Percentiles rank a stretch among this genome's conserved stretches.
These are phyloP conservation scores for Odontarrhena argentea DNA, from an alignment of 345 rosid species.

Conservation along the genomic window DNA sequence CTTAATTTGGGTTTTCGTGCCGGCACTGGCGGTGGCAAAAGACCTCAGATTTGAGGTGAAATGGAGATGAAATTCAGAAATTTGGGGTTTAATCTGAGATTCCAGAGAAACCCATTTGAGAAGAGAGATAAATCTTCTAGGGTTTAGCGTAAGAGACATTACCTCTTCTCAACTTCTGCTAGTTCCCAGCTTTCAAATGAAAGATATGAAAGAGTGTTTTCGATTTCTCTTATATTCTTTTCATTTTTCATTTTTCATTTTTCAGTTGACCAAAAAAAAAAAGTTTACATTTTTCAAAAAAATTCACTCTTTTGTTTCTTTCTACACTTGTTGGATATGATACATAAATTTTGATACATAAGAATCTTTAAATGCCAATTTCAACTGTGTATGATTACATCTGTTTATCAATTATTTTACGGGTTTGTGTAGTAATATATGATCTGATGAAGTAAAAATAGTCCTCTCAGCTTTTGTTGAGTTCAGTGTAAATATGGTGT, in stretches of 20 bases:
- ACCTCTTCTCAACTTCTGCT: not conserved
- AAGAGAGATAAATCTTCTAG: conserved; percentile 20
- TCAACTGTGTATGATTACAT: not conserved
- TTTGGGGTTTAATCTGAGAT: conserved; percentile 2
- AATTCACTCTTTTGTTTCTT: not conserved
- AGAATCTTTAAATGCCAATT: not conserved
- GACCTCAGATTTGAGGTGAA: not conserved
- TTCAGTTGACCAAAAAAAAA: not conserved
- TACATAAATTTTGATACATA: conserved; percentile 12
- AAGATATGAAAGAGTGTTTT: not conserved
- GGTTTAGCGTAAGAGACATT: conserved; percentile 20
- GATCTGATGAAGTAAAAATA: not conserved
- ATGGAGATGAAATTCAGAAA: not conserved
- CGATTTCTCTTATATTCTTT: not conserved
- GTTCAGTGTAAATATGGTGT: conserved; percentile 48
- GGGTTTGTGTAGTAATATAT: not conserved
- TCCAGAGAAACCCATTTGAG: conserved; percentile 8
- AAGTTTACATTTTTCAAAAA: not conserved
- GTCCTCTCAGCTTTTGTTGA: conserved; percentile 11
- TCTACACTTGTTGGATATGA: conserved; percentile 9
- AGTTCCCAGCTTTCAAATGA: not conserved
- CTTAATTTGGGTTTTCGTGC: conserved; percentile 7
- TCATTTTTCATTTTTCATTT: too few species aligned
- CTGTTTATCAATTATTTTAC: conserved; percentile 11
- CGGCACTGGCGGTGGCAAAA: conserved; percentile 11